Evolutionary conservation across 2,329 filamentous ascomycete species (phyloP).

Genomic region (Trichoderma guizhouense): DNA sequence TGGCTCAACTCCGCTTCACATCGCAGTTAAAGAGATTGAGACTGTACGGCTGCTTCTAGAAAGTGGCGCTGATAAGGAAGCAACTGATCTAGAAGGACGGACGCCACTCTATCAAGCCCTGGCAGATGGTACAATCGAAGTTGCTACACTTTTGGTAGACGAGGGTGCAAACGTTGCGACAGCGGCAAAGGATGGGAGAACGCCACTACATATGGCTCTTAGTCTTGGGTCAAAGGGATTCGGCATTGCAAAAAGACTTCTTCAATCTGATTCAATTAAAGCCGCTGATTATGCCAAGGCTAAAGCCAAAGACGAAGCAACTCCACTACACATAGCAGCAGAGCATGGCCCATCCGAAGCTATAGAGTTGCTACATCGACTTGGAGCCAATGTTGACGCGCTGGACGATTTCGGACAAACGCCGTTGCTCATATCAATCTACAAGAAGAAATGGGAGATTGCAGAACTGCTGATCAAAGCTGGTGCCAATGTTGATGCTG

Average conservation of each 20-base stretch:
- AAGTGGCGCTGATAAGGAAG: not conserved
- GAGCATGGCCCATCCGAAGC: not conserved
- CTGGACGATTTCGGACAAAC: not conserved
- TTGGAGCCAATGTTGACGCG: not conserved
- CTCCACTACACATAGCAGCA: not conserved
- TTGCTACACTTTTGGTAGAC: not conserved
- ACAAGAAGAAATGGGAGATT: not conserved
- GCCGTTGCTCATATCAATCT: not conserved
- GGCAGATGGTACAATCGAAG: not conserved
- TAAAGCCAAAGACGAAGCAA: not conserved
- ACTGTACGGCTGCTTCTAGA: not conserved
- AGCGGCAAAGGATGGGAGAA: not conserved
- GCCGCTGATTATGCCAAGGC: not conserved
- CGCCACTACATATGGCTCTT: not conserved
- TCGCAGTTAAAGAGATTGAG: not conserved
- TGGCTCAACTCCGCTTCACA: slow-evolving; percentile 4
- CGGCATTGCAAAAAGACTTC: not conserved
- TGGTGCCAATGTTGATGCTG: not conserved
- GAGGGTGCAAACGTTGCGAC: not conserved
- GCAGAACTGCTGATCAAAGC: not conserved
- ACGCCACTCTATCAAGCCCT: not conserved
- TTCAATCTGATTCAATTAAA: not conserved
- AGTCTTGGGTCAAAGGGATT: not conserved
- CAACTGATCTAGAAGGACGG: not conserved
- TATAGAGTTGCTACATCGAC: not conserved